A percentile compares a stretch with the other conserved stretches of the same genome.
These are phyloP conservation scores for Podospora didyma DNA, from an alignment of 495 filamentous ascomycete species.

Conservation along the genomic window DNA sequence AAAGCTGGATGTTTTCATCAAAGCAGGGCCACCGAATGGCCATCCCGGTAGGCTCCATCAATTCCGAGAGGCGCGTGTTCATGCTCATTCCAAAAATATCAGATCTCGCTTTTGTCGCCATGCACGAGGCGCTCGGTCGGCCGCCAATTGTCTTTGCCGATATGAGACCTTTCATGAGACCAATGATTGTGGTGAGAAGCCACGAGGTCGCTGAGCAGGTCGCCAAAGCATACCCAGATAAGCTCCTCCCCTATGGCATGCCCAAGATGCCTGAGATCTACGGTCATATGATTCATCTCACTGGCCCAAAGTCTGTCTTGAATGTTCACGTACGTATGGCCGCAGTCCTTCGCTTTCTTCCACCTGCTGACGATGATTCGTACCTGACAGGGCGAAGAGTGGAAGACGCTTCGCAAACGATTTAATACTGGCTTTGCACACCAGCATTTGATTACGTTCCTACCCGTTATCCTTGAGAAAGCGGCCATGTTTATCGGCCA, in stretches of 20 bases:
- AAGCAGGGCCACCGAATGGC: too few relatives aligned
- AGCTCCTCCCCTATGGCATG: conserved; percentile 29
- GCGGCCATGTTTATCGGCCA: background rate
- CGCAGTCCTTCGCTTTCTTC: too few relatives aligned
- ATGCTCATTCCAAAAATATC: too few relatives aligned
- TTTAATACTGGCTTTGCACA: conserved; percentile 33
- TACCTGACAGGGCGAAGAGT: conserved; percentile 16
- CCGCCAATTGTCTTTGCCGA: conserved; percentile 21
- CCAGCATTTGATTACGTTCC: conserved; percentile 10
- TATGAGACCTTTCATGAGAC: conserved; percentile 19
- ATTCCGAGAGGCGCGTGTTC: too few relatives aligned
- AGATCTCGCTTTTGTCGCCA: too few relatives aligned
- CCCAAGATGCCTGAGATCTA: conserved; percentile 30
- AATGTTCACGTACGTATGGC: too few relatives aligned
- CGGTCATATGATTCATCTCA: conserved; percentile 14
- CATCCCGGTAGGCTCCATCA: too few relatives aligned
- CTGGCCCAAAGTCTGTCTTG: conserved; percentile 24
- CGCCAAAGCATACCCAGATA: conserved; percentile 25
- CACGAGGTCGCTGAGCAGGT: conserved; percentile 37
- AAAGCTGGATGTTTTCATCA: too few relatives aligned
- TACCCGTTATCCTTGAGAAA: background rate
- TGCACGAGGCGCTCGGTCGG: too few relatives aligned
- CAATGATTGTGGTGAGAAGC: conserved; percentile 31
- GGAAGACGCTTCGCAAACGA: conserved; percentile 26
- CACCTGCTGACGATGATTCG: too few relatives aligned